A percentile compares a stretch with the other conserved stretches of the same genome.
Evolutionary conservation across 2,329 filamentous ascomycete species (phyloP).

Genomic region (Alternaria ventricosa): DNA sequence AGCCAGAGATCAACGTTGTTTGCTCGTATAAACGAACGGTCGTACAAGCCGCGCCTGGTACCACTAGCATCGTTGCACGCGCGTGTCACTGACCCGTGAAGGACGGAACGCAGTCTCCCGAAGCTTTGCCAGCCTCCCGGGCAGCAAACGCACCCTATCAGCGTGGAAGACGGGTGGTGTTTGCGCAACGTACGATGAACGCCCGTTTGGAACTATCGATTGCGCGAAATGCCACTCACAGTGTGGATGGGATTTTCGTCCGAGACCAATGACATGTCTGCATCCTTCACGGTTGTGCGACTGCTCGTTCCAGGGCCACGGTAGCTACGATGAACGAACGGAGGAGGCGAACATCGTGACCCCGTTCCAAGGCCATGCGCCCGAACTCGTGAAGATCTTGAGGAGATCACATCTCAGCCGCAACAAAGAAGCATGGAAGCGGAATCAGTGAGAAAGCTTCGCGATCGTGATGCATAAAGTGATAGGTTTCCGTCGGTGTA

Average conservation of each 20-base stretch:
- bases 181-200: background rate
- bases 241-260: background rate
- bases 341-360: background rate
- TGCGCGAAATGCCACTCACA: background rate
- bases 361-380: background rate
- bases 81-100: background rate
- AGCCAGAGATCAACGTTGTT: background rate
- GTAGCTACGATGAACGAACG: background rate
- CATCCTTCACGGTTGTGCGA: background rate
- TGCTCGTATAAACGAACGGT: background rate
- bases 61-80: background rate
- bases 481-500: background rate
- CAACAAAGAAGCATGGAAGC: background rate
- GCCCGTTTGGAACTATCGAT: background rate
- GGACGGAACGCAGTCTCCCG: background rate
- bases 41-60: background rate
- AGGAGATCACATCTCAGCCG: background rate
- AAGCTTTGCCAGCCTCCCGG: background rate
- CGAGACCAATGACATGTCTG: background rate
- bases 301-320: background rate
- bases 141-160: background rate
- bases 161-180: background rate
- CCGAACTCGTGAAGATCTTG: background rate
- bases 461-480: background rate
- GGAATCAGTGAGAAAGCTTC: background rate